These are phyloP conservation scores for Fragaria ananassa DNA, from an alignment of 306 rosid species.

Conservation along the genomic window DNA sequence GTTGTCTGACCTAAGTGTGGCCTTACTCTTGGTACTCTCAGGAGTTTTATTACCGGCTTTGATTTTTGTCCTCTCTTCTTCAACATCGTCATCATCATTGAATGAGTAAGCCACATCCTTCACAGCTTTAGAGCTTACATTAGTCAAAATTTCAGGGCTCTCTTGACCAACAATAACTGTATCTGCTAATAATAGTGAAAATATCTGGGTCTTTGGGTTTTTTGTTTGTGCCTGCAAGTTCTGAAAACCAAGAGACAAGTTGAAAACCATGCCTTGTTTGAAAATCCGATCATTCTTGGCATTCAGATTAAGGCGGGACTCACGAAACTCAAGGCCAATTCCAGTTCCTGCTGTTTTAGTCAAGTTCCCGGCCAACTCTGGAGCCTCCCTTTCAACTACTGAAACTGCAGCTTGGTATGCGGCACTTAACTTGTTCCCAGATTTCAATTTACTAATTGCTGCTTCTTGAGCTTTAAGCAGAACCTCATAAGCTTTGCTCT, in stretches of 20 bases:
- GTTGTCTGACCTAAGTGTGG: conserved; percentile 38
- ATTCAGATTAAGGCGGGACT: conserved; percentile 34
- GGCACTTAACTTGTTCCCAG: conserved; percentile 34
- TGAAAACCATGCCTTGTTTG: conserved; percentile 38
- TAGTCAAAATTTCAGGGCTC: conserved; percentile 30
- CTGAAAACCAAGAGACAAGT: conserved; percentile 39
- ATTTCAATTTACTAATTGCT: conserved; percentile 23
- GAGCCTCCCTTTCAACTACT: conserved; percentile 33
- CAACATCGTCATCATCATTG: conserved; percentile 39
- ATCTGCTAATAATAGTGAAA: conserved; percentile 34
- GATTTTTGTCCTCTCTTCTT: conserved; percentile 18
- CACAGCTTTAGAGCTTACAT: conserved; percentile 32
- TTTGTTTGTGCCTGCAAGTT: conserved; percentile 29
- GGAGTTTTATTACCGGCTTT: conserved; percentile 7
- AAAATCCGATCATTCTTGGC: conserved; percentile 32
- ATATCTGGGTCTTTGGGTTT: conserved; percentile 29
- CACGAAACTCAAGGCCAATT: conserved; percentile 41
- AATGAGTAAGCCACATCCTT: conserved; percentile 40
- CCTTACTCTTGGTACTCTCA: conserved; percentile 22
- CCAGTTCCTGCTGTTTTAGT: conserved; percentile 40
- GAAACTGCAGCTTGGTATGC: conserved; percentile 32
- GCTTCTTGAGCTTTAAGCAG: conserved; percentile 40
- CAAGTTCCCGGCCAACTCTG: conserved; percentile 26
- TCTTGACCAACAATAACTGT: conserved; percentile 33
- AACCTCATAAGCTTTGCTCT: conserved; percentile 37